Evolutionary conservation across 225 moss, liverwort and hornwort species (phyloP), one percentile per base, ranked within the genome.

Genomic region (Marchantia paleacea): DNA sequence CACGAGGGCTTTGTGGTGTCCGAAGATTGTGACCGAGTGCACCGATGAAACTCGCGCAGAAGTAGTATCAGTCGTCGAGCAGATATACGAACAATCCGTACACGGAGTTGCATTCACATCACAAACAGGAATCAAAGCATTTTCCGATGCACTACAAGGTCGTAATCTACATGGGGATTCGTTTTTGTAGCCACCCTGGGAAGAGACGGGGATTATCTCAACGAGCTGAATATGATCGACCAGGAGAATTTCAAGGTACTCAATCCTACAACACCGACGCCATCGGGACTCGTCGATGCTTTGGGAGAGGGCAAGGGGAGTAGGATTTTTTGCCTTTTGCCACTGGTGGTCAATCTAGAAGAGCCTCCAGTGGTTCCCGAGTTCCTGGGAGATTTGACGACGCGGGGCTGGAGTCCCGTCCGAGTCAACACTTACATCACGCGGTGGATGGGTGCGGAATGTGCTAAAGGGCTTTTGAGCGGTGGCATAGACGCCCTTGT

Each of bases 71-170:
- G 50, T 28, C 24, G 19, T 81, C 15, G 0, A 54, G 6, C 53
- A 73, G 10, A 25, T 73, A 0, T 54, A 24, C 53, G 53, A 54
- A 11, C 26, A 25, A 10, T 11, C 62, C 22, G 67, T 72, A 39
- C 72, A 67, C 24, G 88, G 88, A 62, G 70, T 88, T 15, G 88
- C 85, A 13, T 88, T 88, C 85, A 88, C 83, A 18, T 88, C 88
- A 30, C 77, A 83, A 10, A 85, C 85, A 25, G 85, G 88, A n/a
- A 85, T 88, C 10, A n/a, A 39, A 48, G 88, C 85, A 24, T 69
- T 88, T 31, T 66, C 85, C 26, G 70, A 69, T 20, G 85, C 65
- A 3, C 80, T 88, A 9, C 26, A 31, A 3, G 83, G 79, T 29
- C 58, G 75, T 51, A 77, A 75, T 25, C 48, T 84, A 3, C 83